Base-by-base conservation (phyloP, 768 basidiomycete genomes). In the Calocera viscosa region DNA sequence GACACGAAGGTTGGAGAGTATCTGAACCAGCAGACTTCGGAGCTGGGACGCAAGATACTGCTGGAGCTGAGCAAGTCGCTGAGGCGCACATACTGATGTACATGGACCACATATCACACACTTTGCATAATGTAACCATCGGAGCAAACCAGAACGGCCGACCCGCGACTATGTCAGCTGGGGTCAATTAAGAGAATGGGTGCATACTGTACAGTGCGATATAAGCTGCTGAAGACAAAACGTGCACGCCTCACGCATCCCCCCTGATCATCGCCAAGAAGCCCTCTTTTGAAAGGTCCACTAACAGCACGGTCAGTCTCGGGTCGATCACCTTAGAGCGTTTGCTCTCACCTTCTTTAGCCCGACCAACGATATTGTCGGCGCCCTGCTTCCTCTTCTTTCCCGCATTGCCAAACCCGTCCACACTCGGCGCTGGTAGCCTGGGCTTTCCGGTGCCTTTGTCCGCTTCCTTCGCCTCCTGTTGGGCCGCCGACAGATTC, bases 381-480 rank as follows among this genome's bases (percentile, higher is more conserved):
- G 82, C 86, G 33, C 81, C 77, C 67, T 82, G 82, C 22, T 70
- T 72, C 40, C 19, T 66, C 39, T 84, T 88, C 68, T 75, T 78
- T 64, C 75, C 78, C 63, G 69, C 70, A 72, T 82, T 84, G 41
- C 75, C 72, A 64, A 81, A 84, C 67, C 74, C 76, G 66, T 82
- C 78, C 12, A 85, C 77, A 11, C 78, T 74, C 14, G 89, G 89
- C 5, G 89, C 86, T 39, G 87, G 82, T 63, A 91, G 74, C 0
- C 85, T 83, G 34, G 89, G 84, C 72, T 88, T 91, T 28, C 90
- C 89, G 24, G 83, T 81, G 2, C 90, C 90, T 71, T 87, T 81
- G 33, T 80, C 74, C 12, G 81, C 78, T 76, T 88, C 89, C 66
- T 80, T 73, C 67, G 84, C 82, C 72, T 85, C 85, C 26, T 80